Percentiles rank a stretch among this genome's conserved stretches.
phyloP scores from a whole-genome alignment of 2,329 filamentous ascomycete genomes.

The Sporothrix euskadiensis region DNA sequence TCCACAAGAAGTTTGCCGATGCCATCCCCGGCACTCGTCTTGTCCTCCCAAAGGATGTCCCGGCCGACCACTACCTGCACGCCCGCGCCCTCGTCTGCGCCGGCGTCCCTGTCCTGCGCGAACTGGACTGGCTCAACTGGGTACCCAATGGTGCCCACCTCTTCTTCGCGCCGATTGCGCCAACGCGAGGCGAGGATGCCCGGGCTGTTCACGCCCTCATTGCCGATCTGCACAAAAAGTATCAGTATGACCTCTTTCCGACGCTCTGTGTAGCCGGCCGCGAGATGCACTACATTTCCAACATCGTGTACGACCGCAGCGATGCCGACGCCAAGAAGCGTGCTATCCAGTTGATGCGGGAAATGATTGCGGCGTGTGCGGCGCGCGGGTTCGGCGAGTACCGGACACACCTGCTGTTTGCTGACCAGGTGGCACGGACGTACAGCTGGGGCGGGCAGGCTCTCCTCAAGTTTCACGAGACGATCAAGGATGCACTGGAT shows the following conservation, averaged over 20 bases:
- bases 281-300: constrained; percentile 59
- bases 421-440: constrained; percentile 44
- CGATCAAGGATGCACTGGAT: constrained; percentile 44
- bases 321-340: constrained; percentile 38
- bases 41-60: constrained; percentile 45
- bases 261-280: constrained; percentile 53
- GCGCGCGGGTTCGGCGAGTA: constrained; percentile 45
- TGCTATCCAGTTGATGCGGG: constrained; percentile 40
- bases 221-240: constrained; percentile 41
- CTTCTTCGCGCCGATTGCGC: constrained; percentile 55
- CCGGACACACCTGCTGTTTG: constrained; percentile 44
- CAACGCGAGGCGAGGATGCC: constrained; percentile 51
- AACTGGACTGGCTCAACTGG: constrained; percentile 51
- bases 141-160: constrained; percentile 51
- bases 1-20: constrained; percentile 47
- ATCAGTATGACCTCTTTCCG: constrained; percentile 53
- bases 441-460: constrained; percentile 44
- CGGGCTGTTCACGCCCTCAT: constrained; percentile 47
- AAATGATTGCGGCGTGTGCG: constrained; percentile 41
- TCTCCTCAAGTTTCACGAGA: constrained; percentile 43
- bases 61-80: constrained; percentile 43
- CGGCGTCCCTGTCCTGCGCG: constrained; percentile 42
- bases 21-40: constrained; percentile 46
- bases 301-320: constrained; percentile 46
- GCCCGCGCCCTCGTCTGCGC: constrained; percentile 41